phyloP scores from a whole-genome alignment of 805 yeast species.

The Zygotorulaspora danielsina region DNA sequence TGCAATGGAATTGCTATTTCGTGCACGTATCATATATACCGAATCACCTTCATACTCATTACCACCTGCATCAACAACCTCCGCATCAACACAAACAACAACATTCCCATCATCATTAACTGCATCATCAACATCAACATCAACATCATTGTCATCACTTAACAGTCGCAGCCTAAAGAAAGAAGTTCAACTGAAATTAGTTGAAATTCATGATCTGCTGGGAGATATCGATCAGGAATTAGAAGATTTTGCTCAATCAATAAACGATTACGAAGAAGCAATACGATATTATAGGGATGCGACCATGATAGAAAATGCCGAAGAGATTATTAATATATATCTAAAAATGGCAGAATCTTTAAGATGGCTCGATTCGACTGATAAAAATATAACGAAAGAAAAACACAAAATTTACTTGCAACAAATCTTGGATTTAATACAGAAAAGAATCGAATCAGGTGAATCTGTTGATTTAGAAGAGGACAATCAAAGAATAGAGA shows the following conservation, averaged over 20 bases:
- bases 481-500: conserved; percentile 47
- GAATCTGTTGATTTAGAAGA: conserved; percentile 38
- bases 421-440: conserved; percentile 49
- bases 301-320: conserved; percentile 4
- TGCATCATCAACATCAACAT: conserved; percentile 1
- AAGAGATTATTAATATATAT: conserved; percentile 13
- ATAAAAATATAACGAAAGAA: conserved; percentile 14
- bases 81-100: background rate
- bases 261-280: conserved; percentile 58
- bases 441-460: conserved; percentile 37
- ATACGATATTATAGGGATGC: conserved; percentile 28
- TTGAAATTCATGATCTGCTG: conserved; percentile 70
- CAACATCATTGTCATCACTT: background rate
- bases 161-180: background rate
- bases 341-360: conserved; percentile 22
- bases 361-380: conserved; percentile 21
- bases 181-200: conserved; percentile 41
- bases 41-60: conserved; percentile 6
- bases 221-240: conserved; percentile 91
- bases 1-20: conserved; percentile 84
- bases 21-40: conserved; percentile 60
- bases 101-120: background rate
- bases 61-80: conserved; percentile 36
- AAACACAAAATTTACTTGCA: conserved; percentile 53
- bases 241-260: conserved; percentile 79